Conservation (phyloP, 2,329 filamentous ascomycete species). For the Ophioceras dolichostomum region DNA sequence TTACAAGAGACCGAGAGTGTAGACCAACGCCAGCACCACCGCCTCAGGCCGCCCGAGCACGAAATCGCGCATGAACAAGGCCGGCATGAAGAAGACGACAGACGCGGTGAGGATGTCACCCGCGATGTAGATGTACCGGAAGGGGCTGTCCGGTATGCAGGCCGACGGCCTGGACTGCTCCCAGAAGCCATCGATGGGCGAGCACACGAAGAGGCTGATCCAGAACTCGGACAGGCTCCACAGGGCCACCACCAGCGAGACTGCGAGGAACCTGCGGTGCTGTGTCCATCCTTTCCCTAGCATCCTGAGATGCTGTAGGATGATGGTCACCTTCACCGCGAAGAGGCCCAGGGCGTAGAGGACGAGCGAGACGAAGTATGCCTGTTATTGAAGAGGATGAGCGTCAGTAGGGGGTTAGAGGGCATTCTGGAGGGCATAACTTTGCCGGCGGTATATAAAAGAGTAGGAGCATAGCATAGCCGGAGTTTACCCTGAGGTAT, state of each 20-base stretch:
- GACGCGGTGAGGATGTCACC: not conserved
- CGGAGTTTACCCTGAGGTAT: not conserved
- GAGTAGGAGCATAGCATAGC: too few relatives aligned
- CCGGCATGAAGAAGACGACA: constrained; percentile 1
- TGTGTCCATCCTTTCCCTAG: not conserved
- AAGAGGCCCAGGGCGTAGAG: constrained; percentile 1
- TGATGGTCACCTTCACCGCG: constrained; percentile 1
- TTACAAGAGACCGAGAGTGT: constrained; percentile 1
- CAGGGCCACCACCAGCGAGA: not conserved
- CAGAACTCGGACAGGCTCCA: constrained; percentile 1
- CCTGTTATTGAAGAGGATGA: too few relatives aligned
- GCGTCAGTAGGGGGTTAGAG: too few relatives aligned
- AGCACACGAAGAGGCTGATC: not conserved
- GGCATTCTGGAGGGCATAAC: too few relatives aligned
- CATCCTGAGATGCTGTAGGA: not conserved
- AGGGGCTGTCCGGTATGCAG: not conserved
- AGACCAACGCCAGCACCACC: not conserved
- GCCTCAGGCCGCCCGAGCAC: not conserved
- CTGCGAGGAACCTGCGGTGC: not conserved
- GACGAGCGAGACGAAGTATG: not conserved
- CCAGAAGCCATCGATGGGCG: not conserved
- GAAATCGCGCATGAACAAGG: not conserved
- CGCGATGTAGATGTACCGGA: not conserved
- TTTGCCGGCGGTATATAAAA: too few relatives aligned
- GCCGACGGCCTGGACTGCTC: not conserved